Conservation (phyloP, 2,329 filamentous ascomycete species). For the Lachnellula hyalina region DNA sequence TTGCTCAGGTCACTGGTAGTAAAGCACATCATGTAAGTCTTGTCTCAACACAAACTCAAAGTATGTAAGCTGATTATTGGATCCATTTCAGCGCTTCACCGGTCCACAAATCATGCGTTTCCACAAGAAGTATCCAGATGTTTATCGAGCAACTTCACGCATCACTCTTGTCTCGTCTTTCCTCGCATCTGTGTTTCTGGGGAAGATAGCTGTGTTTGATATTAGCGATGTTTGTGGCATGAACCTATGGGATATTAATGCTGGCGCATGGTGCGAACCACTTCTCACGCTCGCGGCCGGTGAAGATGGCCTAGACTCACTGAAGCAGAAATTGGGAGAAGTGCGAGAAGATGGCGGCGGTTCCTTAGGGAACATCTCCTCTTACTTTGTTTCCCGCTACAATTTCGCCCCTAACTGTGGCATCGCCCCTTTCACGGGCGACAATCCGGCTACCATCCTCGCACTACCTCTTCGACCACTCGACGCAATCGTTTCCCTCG, state of each 20-base stretch:
- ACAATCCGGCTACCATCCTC: slow-evolving; percentile 94
- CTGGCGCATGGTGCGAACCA: slow-evolving; percentile 65
- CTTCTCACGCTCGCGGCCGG: slow-evolving; percentile 70
- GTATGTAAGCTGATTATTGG: slow-evolving; percentile 10
- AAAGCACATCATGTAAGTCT: slow-evolving; percentile 84
- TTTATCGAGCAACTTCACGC: slow-evolving; percentile 73
- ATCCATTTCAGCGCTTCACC: slow-evolving; percentile 68
- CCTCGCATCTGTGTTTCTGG: slow-evolving; percentile 84
- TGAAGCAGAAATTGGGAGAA: slow-evolving; percentile 73
- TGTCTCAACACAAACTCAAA: neutral
- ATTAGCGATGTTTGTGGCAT: slow-evolving; percentile 94
- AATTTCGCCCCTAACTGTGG: slow-evolving; percentile 71
- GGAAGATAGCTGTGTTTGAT: slow-evolving; percentile 80
- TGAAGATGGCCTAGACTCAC: slow-evolving; percentile 51
- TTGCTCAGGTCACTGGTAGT: slow-evolving; percentile 82
- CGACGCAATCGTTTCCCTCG: slow-evolving; percentile 90
- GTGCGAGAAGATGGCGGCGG: slow-evolving; percentile 77
- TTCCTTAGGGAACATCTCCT: slow-evolving; percentile 67
- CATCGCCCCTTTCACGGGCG: slow-evolving; percentile 84
- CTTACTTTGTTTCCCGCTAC: slow-evolving; percentile 75
- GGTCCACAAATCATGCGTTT: slow-evolving; percentile 95
- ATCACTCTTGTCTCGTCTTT: slow-evolving; percentile 96
- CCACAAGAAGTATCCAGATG: slow-evolving; percentile 69
- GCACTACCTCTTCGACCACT: slow-evolving; percentile 79
- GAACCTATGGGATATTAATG: slow-evolving; percentile 89